Conservation (phyloP, 192 early-diverging fungal species). For the Geranomyces variabilis region DNA sequence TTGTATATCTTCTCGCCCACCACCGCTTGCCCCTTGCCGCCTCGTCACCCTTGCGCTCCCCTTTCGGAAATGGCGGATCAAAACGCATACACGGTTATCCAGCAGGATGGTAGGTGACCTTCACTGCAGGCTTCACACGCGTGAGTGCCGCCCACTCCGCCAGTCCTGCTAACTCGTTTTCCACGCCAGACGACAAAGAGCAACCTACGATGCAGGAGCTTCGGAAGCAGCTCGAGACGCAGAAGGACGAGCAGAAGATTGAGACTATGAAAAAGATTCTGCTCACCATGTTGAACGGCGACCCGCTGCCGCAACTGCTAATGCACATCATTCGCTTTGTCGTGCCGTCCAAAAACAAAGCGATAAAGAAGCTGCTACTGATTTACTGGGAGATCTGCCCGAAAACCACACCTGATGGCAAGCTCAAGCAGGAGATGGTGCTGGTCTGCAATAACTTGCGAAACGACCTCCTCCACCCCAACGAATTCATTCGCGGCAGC, state of each 20-base stretch:
- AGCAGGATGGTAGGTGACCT: conserved; percentile 37
- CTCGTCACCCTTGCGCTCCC: no score
- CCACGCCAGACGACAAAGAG: conserved; percentile 59
- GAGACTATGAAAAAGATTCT: conserved; percentile 95
- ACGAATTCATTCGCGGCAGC: conserved; percentile 95
- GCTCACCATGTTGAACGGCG: conserved; percentile 88
- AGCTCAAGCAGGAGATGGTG: conserved; percentile 89
- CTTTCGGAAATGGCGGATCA: conserved; percentile 18
- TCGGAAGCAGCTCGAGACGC: conserved; percentile 81
- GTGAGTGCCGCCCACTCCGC: background rate
- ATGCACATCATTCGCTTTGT: conserved; percentile 99
- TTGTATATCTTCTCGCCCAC: no score
- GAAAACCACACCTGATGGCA: conserved; percentile 85
- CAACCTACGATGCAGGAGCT: conserved; percentile 74
- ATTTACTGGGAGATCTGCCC: conserved; percentile 99
- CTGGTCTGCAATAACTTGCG: conserved; percentile 90
- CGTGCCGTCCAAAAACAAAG: conserved; percentile 93
- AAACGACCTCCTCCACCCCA: conserved; percentile 97
- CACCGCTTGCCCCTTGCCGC: no score
- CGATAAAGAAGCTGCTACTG: conserved; percentile 94
- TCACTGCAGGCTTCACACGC: background rate
- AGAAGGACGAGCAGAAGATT: conserved; percentile 88
- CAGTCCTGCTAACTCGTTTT: background rate
- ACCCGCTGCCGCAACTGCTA: conserved; percentile 79
- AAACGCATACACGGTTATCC: conserved; percentile 39